phyloP scores from a whole-genome alignment of 345 rosid genomes.

The Populus nigra region DNA sequence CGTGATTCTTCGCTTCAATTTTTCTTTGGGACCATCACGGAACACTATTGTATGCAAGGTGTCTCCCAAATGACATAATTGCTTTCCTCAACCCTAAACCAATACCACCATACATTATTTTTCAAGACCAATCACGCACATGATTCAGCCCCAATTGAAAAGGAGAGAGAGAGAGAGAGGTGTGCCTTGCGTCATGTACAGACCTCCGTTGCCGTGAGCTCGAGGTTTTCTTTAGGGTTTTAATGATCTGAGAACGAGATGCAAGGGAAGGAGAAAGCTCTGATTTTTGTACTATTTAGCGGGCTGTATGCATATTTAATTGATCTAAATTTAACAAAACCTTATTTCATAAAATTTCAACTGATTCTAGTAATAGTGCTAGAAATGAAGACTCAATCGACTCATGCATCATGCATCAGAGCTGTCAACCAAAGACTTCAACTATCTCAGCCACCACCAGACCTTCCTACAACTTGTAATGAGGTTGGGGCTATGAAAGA shows the following conservation, averaged over 20 bases:
- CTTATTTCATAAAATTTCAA: no score
- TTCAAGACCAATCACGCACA: neutral
- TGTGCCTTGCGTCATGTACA: neutral
- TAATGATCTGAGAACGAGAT: neutral
- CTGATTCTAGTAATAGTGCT: no score
- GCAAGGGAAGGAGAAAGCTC: neutral
- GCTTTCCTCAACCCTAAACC: slow-evolving; percentile 30
- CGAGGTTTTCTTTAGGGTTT: neutral
- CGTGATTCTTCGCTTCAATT: slow-evolving; percentile 49
- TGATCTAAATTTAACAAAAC: no score
- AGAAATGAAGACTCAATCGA: no score
- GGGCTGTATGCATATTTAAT: no score
- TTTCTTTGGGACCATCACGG: slow-evolving; percentile 49
- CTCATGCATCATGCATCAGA: no score
- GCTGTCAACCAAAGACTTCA: no score
- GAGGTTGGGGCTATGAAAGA: no score
- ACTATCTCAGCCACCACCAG: no score
- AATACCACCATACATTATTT: slow-evolving; percentile 12
- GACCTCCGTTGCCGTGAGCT: neutral
- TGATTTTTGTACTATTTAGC: no score
- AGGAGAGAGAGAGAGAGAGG: neutral
- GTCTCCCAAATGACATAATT: slow-evolving; percentile 31
- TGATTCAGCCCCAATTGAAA: neutral
- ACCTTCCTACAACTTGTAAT: no score
- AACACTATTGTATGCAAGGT: slow-evolving; percentile 35